phyloP scores from a whole-genome alignment of 2,329 filamentous ascomycete genomes.

The Chalaropsis ovoidea region DNA sequence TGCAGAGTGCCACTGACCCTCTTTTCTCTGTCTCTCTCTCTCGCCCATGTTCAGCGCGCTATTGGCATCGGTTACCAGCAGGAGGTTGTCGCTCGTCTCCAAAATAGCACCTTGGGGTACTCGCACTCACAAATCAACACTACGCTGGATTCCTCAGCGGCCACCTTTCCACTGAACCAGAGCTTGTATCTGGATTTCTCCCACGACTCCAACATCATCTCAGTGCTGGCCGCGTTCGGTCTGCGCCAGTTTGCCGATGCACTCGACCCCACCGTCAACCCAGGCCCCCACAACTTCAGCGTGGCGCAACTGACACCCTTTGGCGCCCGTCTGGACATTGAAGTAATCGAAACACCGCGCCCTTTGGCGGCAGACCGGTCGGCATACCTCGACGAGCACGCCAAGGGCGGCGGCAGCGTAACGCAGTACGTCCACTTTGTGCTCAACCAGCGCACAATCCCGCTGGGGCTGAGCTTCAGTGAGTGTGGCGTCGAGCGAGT shows the following conservation, averaged over 20 bases:
- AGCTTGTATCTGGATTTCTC: conserved; percentile 67
- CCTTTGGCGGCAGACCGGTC: conserved; percentile 49
- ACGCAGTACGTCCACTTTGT: conserved; percentile 66
- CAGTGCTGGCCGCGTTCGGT: conserved; percentile 61
- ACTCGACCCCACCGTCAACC: conserved; percentile 47
- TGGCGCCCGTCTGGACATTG: conserved; percentile 61
- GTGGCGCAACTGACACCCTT: conserved; percentile 62
- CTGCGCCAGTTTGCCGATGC: conserved; percentile 56
- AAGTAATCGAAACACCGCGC: conserved; percentile 57
- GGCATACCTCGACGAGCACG: conserved; percentile 41
- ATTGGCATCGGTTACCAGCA: conserved; percentile 65
- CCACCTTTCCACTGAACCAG: conserved; percentile 65
- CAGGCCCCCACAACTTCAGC: conserved; percentile 51
- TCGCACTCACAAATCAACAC: conserved; percentile 53
- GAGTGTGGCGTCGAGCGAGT: conserved; percentile 52
- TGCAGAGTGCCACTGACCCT: conserved; percentile 28
- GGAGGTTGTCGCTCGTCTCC: conserved; percentile 60
- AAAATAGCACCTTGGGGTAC: conserved; percentile 54
- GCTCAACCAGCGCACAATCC: conserved; percentile 63
- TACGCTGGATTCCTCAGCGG: conserved; percentile 57
- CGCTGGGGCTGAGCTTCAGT: conserved; percentile 54
- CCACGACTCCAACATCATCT: conserved; percentile 65
- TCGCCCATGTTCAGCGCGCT: conserved; percentile 47
- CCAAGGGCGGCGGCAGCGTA: conserved; percentile 30
- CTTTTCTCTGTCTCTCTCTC: not conserved